A percentile compares a stretch with the other conserved stretches of the same genome.
Conservation (phyloP, 495 filamentous ascomycete genomes). For the Xylaria bambusicola region DNA sequence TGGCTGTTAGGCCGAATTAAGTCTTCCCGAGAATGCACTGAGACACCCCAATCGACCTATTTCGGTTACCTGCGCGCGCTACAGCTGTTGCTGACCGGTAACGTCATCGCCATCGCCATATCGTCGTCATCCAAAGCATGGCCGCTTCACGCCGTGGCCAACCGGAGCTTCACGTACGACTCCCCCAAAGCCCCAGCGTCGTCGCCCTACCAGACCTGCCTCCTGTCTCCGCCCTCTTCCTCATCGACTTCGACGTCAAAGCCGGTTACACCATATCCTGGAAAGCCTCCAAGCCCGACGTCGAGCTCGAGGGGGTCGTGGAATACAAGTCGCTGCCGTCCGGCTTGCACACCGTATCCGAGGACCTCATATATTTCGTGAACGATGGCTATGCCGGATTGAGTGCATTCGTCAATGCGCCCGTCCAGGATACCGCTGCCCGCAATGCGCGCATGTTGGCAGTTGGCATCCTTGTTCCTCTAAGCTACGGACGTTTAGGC, state of each 20-base stretch:
- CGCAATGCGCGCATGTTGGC: constrained; percentile 92
- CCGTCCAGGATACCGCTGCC: constrained; percentile 70
- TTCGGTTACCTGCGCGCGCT: not conserved
- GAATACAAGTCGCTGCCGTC: constrained; percentile 95
- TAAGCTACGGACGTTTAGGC: constrained; percentile 84
- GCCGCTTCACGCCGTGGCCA: constrained; percentile 54
- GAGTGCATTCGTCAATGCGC: constrained; percentile 86
- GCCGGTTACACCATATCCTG: constrained; percentile 85
- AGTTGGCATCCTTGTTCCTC: constrained; percentile 82
- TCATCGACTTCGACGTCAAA: constrained; percentile 85
- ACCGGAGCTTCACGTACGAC: constrained; percentile 49
- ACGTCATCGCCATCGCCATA: not conserved
- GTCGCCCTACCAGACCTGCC: constrained; percentile 58
- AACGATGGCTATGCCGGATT: constrained; percentile 83
- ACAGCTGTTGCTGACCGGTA: not conserved
- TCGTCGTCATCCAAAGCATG: constrained; percentile 35
- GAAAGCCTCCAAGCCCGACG: constrained; percentile 70
- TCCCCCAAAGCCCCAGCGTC: constrained; percentile 32
- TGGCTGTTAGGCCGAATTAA: not conserved
- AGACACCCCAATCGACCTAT: constrained; percentile 5
- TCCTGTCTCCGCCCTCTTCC: constrained; percentile 78
- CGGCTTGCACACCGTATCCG: constrained; percentile 82
- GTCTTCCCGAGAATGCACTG: constrained; percentile 10
- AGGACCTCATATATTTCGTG: constrained; percentile 92
- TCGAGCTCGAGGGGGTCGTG: constrained; percentile 84